A percentile compares a stretch with the other conserved stretches of the same genome.
These are phyloP conservation scores for Silene latifolia DNA, from an alignment of 148 eudicot genomes.

Conservation along the genomic window DNA sequence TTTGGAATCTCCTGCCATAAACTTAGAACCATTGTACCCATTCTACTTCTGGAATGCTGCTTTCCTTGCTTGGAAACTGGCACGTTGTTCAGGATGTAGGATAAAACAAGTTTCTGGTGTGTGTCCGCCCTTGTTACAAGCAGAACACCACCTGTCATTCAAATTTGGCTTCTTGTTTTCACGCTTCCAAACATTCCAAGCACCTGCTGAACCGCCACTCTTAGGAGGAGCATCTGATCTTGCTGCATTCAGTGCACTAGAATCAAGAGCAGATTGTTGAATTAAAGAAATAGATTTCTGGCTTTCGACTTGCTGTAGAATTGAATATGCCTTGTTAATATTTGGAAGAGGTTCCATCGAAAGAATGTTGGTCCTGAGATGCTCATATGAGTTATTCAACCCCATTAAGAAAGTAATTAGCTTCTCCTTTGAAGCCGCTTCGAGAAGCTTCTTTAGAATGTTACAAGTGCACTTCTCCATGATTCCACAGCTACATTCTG, in stretches of 20 bases:
- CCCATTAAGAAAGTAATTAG: background rate
- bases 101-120: too few relatives aligned
- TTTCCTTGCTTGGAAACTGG: too few relatives aligned
- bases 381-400: background rate
- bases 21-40: too few relatives aligned
- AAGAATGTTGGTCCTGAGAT: background rate
- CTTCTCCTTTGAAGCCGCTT: background rate
- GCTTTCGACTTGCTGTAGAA: background rate
- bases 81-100: too few relatives aligned
- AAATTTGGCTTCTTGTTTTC: too few relatives aligned
- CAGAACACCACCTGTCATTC: too few relatives aligned
- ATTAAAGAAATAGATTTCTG: background rate
- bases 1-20: too few relatives aligned
- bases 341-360: background rate
- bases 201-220: too few relatives aligned
- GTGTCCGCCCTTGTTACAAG: too few relatives aligned
- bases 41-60: too few relatives aligned
- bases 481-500: background rate
- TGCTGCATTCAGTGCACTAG: background rate
- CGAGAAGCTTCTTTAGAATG: background rate
- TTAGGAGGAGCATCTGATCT: too few relatives aligned
- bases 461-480: background rate
- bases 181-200: too few relatives aligned
- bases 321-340: background rate
- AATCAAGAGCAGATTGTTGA: background rate